Percentiles rank a stretch among this genome's conserved stretches.
Evolutionary conservation across 2,329 filamentous ascomycete species (phyloP).

Genomic region (Scorias spongiosa): DNA sequence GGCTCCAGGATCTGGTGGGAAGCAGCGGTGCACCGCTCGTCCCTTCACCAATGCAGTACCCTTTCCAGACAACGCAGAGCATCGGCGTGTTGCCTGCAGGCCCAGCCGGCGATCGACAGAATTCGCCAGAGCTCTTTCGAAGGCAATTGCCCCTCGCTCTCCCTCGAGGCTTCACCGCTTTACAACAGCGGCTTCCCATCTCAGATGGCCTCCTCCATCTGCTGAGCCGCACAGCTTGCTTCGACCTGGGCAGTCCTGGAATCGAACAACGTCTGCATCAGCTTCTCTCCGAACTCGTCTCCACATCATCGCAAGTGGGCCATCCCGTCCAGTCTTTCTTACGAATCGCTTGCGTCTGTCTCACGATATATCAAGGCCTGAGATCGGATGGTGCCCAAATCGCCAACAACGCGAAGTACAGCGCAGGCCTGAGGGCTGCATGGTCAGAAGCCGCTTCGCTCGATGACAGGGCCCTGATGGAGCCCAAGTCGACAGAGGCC

Average conservation of each 20-base stretch:
- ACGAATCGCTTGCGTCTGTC: constrained; percentile 17
- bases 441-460: constrained; percentile 17
- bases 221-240: constrained; percentile 18
- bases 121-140: background rate
- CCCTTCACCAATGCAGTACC: background rate
- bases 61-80: background rate
- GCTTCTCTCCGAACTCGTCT: constrained; percentile 17
- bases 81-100: background rate
- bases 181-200: constrained; percentile 13
- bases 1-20: background rate
- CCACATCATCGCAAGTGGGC: constrained; percentile 5
- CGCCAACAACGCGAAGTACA: constrained; percentile 14
- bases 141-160: constrained; percentile 15
- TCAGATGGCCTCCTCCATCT: constrained; percentile 14
- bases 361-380: constrained; percentile 20
- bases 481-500: constrained; percentile 18
- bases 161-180: constrained; percentile 17
- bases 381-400: constrained; percentile 14
- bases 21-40: background rate
- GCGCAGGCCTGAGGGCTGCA: constrained; percentile 16
- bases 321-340: constrained; percentile 17
- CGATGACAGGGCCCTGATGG: constrained; percentile 13
- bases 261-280: constrained; percentile 16
- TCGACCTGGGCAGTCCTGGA: constrained; percentile 18
- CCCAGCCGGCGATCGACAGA: background rate